Percentiles rank a stretch among this genome's conserved stretches.
phyloP scores from a whole-genome alignment of 345 rosid species.

The Pseudoturritis turrita region DNA sequence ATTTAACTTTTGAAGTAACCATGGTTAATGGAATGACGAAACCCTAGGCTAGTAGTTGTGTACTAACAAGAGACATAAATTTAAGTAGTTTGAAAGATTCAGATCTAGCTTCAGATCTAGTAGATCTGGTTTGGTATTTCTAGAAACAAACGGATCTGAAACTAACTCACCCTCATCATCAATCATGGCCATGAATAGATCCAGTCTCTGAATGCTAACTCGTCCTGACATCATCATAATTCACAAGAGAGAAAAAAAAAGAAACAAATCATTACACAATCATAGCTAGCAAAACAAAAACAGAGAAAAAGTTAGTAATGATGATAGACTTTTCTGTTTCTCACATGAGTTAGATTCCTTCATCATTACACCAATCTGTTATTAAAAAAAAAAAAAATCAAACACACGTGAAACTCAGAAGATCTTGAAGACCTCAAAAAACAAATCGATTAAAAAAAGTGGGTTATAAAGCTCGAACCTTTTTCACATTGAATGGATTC shows the following conservation, averaged over 20 bases:
- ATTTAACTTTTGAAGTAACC: not conserved
- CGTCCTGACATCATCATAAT: constrained; percentile 21
- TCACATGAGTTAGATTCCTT: constrained; percentile 38
- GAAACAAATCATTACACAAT: constrained; percentile 34
- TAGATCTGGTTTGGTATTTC: constrained; percentile 19
- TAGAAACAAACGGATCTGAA: constrained; percentile 17
- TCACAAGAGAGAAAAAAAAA: not conserved
- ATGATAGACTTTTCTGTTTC: constrained; percentile 37
- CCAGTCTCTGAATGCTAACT: not conserved
- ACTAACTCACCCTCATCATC: constrained; percentile 27
- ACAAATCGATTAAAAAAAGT: not conserved
- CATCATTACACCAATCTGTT: constrained; percentile 65
- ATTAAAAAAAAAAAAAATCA: not conserved
- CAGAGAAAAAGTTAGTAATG: constrained; percentile 36
- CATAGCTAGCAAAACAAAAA: constrained; percentile 21
- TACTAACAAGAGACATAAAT: constrained; percentile 1
- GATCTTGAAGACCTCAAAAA: not conserved
- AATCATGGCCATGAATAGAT: constrained; percentile 6
- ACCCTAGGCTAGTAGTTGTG: constrained; percentile 21
- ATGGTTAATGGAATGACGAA: not conserved
- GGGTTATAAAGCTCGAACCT: constrained; percentile 27
- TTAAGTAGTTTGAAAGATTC: not conserved
- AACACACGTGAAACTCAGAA: not conserved
- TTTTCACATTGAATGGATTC: not conserved
- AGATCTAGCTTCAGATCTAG: constrained; percentile 28